phyloP scores from a whole-genome alignment of 1,139 yeast genomes.

The Debaryomyces robertsiae region DNA sequence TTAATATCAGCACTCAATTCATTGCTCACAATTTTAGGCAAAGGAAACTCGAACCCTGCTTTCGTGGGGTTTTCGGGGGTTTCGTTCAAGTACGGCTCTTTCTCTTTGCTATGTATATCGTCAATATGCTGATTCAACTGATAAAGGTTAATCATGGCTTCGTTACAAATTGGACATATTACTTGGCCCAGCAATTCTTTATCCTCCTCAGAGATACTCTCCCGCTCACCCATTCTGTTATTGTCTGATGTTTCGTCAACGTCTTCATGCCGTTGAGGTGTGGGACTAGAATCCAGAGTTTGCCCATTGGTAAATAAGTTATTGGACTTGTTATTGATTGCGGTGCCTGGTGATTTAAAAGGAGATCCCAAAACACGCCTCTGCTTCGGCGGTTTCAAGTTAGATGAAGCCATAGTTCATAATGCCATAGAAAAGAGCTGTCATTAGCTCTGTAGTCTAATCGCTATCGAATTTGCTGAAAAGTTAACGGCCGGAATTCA shows the following conservation, averaged over 20 bases:
- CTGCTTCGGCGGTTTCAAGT: constrained; percentile 18
- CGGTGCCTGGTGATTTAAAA: constrained; percentile 23
- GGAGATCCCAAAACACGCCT: constrained; percentile 28
- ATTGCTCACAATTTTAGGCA: constrained; percentile 18
- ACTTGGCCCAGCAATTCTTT: constrained; percentile 2
- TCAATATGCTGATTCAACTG: constrained; percentile 76
- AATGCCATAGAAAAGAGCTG: background rate
- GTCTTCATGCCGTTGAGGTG: constrained; percentile 1
- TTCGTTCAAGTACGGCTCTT: background rate
- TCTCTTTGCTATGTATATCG: constrained; percentile 49
- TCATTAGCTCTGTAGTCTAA: no score
- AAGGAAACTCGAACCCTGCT: constrained; percentile 11
- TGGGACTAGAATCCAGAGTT: constrained; percentile 5
- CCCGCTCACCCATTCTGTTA: background rate
- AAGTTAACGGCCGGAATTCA: no score
- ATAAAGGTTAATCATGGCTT: constrained; percentile 54
- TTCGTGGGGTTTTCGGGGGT: constrained; percentile 13
- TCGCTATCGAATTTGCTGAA: no score
- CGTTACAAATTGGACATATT: constrained; percentile 73
- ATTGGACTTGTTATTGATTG: constrained; percentile 7
- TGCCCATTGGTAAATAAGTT: constrained; percentile 8
- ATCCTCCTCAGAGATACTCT: background rate
- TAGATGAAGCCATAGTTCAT: constrained; percentile 6
- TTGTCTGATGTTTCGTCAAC: constrained; percentile 4
- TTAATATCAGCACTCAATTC: constrained; percentile 26